phyloP scores from a whole-genome alignment of 139 green algal species.

The Chlamydomonas sphaeroides region DNA sequence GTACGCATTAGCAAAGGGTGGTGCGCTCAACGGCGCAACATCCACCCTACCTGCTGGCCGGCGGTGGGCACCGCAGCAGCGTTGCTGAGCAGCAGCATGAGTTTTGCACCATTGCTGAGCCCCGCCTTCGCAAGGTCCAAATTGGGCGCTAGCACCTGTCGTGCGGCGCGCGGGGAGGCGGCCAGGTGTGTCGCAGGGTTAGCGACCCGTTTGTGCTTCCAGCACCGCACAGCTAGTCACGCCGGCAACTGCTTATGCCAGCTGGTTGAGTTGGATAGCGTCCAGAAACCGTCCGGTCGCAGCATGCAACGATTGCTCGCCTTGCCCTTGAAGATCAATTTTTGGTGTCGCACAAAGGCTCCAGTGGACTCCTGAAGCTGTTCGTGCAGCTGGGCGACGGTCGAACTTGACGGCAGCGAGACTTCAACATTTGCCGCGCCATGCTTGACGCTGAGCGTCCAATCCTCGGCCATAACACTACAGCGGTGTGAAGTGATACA shows the following conservation, averaged over 20 bases:
- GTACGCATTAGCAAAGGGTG: too few species aligned
- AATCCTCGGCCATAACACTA: too few species aligned
- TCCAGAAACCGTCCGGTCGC: too few species aligned
- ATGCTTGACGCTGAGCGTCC: slow-evolving; percentile 3
- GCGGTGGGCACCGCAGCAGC: slow-evolving; percentile 10
- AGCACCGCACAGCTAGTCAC: too few species aligned
- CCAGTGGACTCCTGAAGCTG: slow-evolving; percentile 61
- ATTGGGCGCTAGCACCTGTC: slow-evolving; percentile 23
- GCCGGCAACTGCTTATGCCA: too few species aligned
- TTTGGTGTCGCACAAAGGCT: slow-evolving; percentile 66
- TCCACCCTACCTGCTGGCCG: slow-evolving; percentile 34
- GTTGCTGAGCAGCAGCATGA: slow-evolving; percentile 72
- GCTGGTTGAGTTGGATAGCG: too few species aligned
- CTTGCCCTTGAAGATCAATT: slow-evolving; percentile 74
- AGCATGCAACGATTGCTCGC: background rate
- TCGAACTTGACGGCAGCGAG: background rate
- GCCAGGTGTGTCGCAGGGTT: too few species aligned
- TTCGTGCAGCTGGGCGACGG: slow-evolving; percentile 43
- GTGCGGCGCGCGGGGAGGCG: too few species aligned
- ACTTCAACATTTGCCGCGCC: slow-evolving; percentile 3
- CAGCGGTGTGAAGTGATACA: too few species aligned
- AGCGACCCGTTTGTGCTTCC: too few species aligned
- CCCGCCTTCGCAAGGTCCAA: slow-evolving; percentile 23
- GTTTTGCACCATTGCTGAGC: slow-evolving; percentile 59
- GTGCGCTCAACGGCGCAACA: too few species aligned